These are phyloP conservation scores for Phytophthora aleatoria DNA, from an alignment of 352 stramenopile genomes.

Conservation along the genomic window DNA sequence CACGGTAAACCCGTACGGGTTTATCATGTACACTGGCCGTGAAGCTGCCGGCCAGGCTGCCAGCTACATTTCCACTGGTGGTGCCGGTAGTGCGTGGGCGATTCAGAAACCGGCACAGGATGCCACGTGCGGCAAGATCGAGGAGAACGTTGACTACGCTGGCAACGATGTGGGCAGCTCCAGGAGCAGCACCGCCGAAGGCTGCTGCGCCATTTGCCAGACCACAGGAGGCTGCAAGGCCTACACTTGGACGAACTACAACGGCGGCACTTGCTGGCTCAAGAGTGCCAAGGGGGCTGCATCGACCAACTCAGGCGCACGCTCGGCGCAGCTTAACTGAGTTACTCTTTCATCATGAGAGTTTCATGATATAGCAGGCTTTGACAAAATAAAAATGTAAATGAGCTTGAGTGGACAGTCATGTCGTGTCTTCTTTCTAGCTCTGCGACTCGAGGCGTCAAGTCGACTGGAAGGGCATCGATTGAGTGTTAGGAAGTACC, in stretches of 20 bases:
- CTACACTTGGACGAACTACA: constrained; percentile 52
- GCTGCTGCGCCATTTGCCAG: constrained; percentile 40
- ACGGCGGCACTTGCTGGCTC: constrained; percentile 51
- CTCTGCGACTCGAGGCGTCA: no score
- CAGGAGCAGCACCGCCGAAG: constrained; percentile 18
- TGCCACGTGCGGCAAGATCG: constrained; percentile 29
- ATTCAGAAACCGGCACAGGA: constrained; percentile 9
- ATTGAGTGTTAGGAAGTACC: no score
- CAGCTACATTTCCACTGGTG: constrained; percentile 34
- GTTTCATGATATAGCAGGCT: not conserved
- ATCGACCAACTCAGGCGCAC: constrained; percentile 14
- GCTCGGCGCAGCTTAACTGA: constrained; percentile 28
- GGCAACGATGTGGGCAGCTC: constrained; percentile 35
- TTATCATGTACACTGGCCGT: constrained; percentile 75
- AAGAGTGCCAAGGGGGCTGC: constrained; percentile 37
- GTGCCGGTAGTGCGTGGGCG: constrained; percentile 18
- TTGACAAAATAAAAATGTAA: constrained; percentile 5
- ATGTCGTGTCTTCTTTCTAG: not conserved
- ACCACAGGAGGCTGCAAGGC: constrained; percentile 29
- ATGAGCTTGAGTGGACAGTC: not conserved
- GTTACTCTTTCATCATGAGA: not conserved
- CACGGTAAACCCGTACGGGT: constrained; percentile 73
- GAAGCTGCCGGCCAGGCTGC: constrained; percentile 52
- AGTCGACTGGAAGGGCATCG: no score
- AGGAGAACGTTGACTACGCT: constrained; percentile 42